phyloP scores from a whole-genome alignment of 2,329 filamentous ascomycete genomes.

The Colletotrichum horii region DNA sequence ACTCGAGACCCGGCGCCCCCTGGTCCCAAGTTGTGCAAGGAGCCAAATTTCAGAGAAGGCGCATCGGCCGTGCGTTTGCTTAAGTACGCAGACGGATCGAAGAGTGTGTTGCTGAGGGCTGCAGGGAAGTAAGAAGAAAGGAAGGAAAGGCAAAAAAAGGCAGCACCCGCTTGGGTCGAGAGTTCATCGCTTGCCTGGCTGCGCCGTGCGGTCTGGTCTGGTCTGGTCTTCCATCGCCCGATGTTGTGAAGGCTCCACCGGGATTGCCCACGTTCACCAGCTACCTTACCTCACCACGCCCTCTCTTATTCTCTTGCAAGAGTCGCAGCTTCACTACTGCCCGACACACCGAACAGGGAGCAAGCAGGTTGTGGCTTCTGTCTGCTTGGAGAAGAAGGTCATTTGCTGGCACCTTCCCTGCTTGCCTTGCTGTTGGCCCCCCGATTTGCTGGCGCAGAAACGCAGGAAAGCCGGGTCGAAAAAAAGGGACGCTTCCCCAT shows the following conservation, averaged over 20 bases:
- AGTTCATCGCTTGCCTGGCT: constrained; percentile 4
- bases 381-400: background rate
- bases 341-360: constrained; percentile 1
- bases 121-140: background rate
- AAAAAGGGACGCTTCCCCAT: constrained; percentile 12
- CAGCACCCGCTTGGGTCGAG: background rate
- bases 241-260: background rate
- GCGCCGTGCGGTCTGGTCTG: background rate
- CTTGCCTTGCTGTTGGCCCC: background rate
- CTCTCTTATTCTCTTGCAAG: background rate
- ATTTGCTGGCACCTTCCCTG: constrained; percentile 17
- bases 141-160: background rate
- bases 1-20: background rate
- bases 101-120: background rate
- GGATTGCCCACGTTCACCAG: background rate
- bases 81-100: background rate
- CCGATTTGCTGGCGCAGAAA: constrained; percentile 12
- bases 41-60: background rate
- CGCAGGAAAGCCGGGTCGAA: constrained; percentile 5
- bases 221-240: background rate
- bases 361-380: background rate
- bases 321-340: constrained; percentile 7
- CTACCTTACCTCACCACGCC: background rate
- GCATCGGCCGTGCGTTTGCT: constrained; percentile 14
- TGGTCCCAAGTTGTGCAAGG: constrained; percentile 9